Percentiles rank a stretch among this genome's conserved stretches.
phyloP scores from a whole-genome alignment of 768 basidiomycete species.

The Boletus subcaerulescens region DNA sequence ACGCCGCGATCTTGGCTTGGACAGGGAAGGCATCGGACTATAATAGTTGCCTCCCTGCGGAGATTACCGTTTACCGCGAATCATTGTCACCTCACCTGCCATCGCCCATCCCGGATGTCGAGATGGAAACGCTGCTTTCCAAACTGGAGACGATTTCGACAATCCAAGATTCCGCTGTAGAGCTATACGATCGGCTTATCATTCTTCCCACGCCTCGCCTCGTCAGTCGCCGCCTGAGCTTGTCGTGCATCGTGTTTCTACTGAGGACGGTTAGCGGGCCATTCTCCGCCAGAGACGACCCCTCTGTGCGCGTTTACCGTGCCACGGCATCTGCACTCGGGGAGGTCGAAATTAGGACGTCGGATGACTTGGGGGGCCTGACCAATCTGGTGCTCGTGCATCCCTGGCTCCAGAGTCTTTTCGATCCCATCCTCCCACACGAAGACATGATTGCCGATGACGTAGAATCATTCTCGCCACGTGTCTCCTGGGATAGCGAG shows the following conservation, averaged over 20 bases:
- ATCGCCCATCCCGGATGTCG: neutral
- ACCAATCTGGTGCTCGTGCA: constrained; percentile 19
- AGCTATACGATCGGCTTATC: constrained; percentile 12
- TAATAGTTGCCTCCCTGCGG: constrained; percentile 24
- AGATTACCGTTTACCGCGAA: constrained; percentile 16
- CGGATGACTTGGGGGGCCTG: constrained; percentile 2
- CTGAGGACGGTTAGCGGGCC: constrained; percentile 10
- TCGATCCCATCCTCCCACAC: constrained; percentile 16
- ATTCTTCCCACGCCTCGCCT: constrained; percentile 11
- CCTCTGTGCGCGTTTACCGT: constrained; percentile 6
- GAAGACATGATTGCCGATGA: constrained; percentile 19
- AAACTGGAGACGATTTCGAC: neutral
- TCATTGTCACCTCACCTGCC: constrained; percentile 4
- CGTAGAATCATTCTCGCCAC: neutral
- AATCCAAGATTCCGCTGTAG: constrained; percentile 3
- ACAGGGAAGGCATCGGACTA: constrained; percentile 19
- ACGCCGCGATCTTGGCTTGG: constrained; percentile 16
- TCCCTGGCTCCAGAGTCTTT: constrained; percentile 16
- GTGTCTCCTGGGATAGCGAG: neutral
- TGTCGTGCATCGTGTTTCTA: constrained; percentile 14
- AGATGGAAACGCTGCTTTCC: constrained; percentile 7
- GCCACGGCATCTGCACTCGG: constrained; percentile 11
- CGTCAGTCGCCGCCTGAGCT: constrained; percentile 13
- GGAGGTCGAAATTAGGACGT: constrained; percentile 8
- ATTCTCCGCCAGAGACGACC: neutral